These are phyloP conservation scores for Brassica hybrid DNA, from an alignment of 441 rosid species.

Conservation along the genomic window DNA sequence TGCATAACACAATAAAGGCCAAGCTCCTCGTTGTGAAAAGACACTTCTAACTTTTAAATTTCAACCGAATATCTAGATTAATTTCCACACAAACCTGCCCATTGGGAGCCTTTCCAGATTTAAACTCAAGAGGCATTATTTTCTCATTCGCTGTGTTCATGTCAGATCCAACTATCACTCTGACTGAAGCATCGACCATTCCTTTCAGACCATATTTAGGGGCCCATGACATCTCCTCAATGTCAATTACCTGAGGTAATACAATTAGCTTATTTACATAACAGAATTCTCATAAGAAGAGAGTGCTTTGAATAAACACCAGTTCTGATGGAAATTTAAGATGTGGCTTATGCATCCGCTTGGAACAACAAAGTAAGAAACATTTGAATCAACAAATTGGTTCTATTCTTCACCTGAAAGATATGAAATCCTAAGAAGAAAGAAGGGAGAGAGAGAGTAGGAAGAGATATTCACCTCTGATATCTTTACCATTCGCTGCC, in stretches of 20 bases:
- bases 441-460: conserved; percentile 12
- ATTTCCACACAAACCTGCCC: conserved; percentile 64
- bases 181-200: conserved; percentile 91
- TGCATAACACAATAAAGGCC: conserved; percentile 46
- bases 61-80: conserved; percentile 4
- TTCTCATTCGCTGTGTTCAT: conserved; percentile 54
- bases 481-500: conserved; percentile 58
- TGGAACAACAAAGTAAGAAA: neutral
- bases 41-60: conserved; percentile 21
- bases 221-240: conserved; percentile 99
- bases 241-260: conserved; percentile 78
- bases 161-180: conserved; percentile 65
- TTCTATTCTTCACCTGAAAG: conserved; percentile 2
- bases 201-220: conserved; percentile 98
- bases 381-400: conserved; percentile 4
- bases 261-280: neutral
- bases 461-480: conserved; percentile 67
- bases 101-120: conserved; percentile 82
- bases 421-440: conserved; percentile 18
- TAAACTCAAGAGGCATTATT: conserved; percentile 92
- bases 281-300: conserved; percentile 7
- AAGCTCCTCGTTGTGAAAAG: conserved; percentile 21
- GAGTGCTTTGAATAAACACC: neutral
- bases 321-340: neutral
- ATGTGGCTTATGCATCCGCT: conserved; percentile 6